phyloP scores from a whole-genome alignment of 2,329 filamentous ascomycete genomes.

The Sclerotinia sclerotiorum region DNA sequence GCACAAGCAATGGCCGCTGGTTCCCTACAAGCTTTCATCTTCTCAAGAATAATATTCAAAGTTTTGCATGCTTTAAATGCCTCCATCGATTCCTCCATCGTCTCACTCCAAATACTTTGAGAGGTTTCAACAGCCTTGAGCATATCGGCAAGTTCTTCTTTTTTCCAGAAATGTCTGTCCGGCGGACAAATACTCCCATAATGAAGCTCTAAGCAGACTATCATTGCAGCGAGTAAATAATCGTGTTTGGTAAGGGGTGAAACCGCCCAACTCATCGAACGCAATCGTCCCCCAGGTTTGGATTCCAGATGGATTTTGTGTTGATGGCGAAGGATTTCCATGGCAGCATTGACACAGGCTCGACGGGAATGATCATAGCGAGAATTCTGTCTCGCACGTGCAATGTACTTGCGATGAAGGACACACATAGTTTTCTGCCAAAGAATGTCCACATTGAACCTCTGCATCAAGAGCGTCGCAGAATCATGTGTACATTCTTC shows the following conservation, averaged over 20 bases:
- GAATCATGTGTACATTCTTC: conserved; percentile 75
- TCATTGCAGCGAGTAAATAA: conserved; percentile 77
- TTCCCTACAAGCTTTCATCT: conserved; percentile 58
- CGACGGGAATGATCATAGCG: conserved; percentile 82
- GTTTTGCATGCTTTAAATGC: conserved; percentile 82
- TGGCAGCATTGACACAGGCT: conserved; percentile 80
- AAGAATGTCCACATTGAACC: conserved; percentile 79
- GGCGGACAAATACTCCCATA: conserved; percentile 54
- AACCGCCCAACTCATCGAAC: conserved; percentile 75
- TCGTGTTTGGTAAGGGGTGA: conserved; percentile 79
- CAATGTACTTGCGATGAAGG: conserved; percentile 83
- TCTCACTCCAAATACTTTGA: conserved; percentile 74
- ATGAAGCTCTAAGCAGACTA: conserved; percentile 80
- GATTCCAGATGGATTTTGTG: conserved; percentile 73
- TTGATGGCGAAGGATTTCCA: conserved; percentile 78
- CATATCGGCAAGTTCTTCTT: conserved; percentile 70
- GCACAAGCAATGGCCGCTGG: conserved; percentile 18
- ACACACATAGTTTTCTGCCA: conserved; percentile 88
- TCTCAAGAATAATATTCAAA: conserved; percentile 80
- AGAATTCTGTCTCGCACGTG: conserved; percentile 73
- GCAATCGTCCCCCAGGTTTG: conserved; percentile 67
- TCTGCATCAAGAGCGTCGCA: conserved; percentile 79
- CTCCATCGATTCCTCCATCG: conserved; percentile 79
- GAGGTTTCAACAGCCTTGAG: conserved; percentile 70
- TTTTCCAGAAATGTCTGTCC: conserved; percentile 56